These are phyloP conservation scores for Lepiota venenata DNA, from an alignment of 768 basidiomycete species.

Conservation along the genomic window DNA sequence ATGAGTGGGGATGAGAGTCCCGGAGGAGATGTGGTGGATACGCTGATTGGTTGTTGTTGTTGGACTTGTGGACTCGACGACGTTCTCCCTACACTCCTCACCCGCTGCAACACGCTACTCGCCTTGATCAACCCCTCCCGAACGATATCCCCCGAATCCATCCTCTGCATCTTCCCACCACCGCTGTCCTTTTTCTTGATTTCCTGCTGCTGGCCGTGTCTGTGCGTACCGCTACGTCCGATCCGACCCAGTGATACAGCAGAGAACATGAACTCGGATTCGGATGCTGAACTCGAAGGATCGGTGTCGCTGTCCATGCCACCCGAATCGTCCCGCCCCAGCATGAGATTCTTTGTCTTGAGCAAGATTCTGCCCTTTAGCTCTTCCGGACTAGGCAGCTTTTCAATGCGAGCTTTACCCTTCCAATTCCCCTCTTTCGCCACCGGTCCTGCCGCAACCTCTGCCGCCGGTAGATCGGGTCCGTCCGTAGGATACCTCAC, in stretches of 20 bases:
- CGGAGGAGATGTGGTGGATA: background rate
- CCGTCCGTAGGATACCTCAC: conserved; percentile 38
- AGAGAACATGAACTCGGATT: conserved; percentile 29
- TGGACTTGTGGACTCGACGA: background rate
- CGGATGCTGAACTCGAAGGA: conserved; percentile 29
- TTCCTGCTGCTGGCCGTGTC: conserved; percentile 15
- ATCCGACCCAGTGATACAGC: background rate
- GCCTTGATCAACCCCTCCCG: conserved; percentile 33
- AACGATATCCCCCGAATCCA: too few species aligned
- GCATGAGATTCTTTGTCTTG: conserved; percentile 84
- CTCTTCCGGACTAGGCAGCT: conserved; percentile 85
- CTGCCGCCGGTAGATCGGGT: conserved; percentile 22
- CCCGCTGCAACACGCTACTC: conserved; percentile 38
- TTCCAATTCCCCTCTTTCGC: conserved; percentile 1
- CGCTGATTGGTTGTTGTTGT: background rate
- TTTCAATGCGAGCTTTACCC: conserved; percentile 35
- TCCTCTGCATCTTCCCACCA: conserved; percentile 10
- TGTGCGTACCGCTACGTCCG: background rate
- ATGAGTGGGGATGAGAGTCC: background rate
- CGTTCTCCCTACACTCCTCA: conserved; percentile 28
- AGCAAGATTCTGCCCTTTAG: conserved; percentile 78
- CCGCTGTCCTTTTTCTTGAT: conserved; percentile 12
- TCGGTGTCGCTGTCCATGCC: conserved; percentile 24
- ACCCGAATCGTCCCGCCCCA: conserved; percentile 26
- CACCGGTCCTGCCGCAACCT: background rate